phyloP scores from a whole-genome alignment of 352 stramenopile species.

The Pythium sukuiense region DNA sequence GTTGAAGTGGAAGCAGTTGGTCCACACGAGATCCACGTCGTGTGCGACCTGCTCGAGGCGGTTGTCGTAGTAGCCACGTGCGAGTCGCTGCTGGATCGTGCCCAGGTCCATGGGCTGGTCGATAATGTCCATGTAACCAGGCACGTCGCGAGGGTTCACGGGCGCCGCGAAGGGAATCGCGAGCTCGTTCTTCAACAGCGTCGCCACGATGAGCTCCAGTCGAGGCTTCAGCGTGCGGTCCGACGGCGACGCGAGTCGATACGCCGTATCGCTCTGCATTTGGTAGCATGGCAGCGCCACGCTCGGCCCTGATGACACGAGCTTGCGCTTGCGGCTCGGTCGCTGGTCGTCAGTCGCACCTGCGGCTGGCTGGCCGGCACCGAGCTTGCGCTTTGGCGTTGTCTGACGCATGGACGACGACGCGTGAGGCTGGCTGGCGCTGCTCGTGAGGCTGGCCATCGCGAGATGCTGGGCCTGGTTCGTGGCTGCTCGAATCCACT shows the following conservation, averaged over 20 bases:
- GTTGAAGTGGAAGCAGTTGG: slow-evolving; percentile 87
- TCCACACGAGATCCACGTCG: slow-evolving; percentile 80
- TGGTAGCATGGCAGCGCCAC: slow-evolving; percentile 66
- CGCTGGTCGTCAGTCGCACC: slow-evolving; percentile 26
- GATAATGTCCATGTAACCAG: slow-evolving; percentile 69
- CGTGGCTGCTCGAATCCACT: slow-evolving; percentile 47
- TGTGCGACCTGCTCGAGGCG: slow-evolving; percentile 51
- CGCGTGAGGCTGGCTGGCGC: not conserved
- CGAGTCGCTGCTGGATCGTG: slow-evolving; percentile 85
- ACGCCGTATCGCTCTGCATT: slow-evolving; percentile 34
- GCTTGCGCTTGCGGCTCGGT: slow-evolving; percentile 44
- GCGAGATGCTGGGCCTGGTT: slow-evolving; percentile 18
- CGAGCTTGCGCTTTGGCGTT: slow-evolving; percentile 51
- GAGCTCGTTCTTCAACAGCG: slow-evolving; percentile 66
- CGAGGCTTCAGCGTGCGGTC: slow-evolving; percentile 57
- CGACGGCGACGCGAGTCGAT: slow-evolving; percentile 22
- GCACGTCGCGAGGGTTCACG: slow-evolving; percentile 67
- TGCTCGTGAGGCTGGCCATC: slow-evolving; percentile 2
- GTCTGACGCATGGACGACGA: slow-evolving; percentile 32
- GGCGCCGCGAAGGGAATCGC: slow-evolving; percentile 65
- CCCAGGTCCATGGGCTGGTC: slow-evolving; percentile 91
- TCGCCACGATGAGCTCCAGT: slow-evolving; percentile 61
- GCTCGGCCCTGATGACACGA: slow-evolving; percentile 21
- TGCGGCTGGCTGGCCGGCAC: slow-evolving; percentile 22
- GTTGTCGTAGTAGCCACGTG: slow-evolving; percentile 57